These are phyloP conservation scores for Sanghuangporus sanghuang DNA, from an alignment of 1,284 basidiomycete species.

Conservation along the genomic window DNA sequence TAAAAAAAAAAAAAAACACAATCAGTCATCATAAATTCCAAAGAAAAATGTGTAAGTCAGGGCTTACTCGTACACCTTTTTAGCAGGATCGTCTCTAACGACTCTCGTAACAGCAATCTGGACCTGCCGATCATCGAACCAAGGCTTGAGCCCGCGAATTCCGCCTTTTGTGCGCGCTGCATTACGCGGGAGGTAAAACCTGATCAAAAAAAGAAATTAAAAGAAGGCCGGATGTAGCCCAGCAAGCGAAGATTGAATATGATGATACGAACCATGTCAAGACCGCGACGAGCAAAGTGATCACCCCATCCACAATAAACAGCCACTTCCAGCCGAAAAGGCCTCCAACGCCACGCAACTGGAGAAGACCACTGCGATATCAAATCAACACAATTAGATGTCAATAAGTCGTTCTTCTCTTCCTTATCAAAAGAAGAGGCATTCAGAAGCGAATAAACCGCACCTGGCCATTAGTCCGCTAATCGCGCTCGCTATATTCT, in stretches of 20 bases:
- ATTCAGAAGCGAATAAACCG: neutral
- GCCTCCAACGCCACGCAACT: conserved; percentile 28
- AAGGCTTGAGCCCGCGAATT: conserved; percentile 29
- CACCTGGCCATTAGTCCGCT: conserved; percentile 33
- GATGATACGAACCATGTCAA: conserved; percentile 27
- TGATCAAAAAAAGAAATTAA: conserved; percentile 10
- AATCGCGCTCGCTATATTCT: conserved; percentile 32
- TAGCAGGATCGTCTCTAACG: conserved; percentile 33
- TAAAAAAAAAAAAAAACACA: neutral
- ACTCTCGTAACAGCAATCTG: conserved; percentile 33
- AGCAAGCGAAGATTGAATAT: neutral
- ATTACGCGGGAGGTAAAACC: conserved; percentile 33
- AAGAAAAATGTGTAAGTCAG: neutral
- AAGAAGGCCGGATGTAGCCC: neutral
- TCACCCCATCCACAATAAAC: conserved; percentile 35
- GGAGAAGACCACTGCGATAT: conserved; percentile 29
- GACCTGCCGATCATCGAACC: conserved; percentile 31
- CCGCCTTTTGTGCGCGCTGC: conserved; percentile 28
- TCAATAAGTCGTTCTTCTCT: neutral
- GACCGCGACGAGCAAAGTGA: conserved; percentile 30
- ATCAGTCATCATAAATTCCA: neutral
- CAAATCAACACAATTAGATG: neutral
- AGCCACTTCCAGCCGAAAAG: conserved; percentile 38
- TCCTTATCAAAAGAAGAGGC: neutral
- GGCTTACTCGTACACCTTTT: conserved; percentile 31